Evolutionary conservation across 2,329 filamentous ascomycete genomes (phyloP).

Genomic region (Talaromyces marneffei): DNA sequence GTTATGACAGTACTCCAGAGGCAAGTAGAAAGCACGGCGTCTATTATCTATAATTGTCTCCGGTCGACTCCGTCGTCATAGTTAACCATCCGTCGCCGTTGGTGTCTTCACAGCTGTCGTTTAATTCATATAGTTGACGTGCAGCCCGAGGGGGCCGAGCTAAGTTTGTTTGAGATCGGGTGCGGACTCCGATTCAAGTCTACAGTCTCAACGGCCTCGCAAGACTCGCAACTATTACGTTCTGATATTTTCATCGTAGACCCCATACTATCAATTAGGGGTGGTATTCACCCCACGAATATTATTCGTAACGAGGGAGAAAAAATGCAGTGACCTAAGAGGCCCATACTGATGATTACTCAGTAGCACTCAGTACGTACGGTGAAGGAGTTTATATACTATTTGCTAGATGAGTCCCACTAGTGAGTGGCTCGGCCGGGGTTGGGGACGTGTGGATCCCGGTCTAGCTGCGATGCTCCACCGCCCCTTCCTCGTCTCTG

Average conservation of each 20-base stretch:
- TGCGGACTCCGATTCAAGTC: not conserved
- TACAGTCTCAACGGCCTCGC: not conserved
- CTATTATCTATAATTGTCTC: not conserved
- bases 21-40: not conserved
- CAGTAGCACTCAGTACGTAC: not conserved
- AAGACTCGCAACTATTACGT: not conserved
- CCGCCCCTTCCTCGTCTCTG: conserved; percentile 3
- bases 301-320: not conserved
- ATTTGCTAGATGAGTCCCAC: not conserved
- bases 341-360: conserved; percentile 2
- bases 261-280: not conserved
- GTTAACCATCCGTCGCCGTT: not conserved
- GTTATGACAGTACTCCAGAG: not conserved
- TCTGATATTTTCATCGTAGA: not conserved
- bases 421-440: not conserved
- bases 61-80: not conserved
- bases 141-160: not conserved
- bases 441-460: conserved; percentile 10
- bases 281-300: not conserved
- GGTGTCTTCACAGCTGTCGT: not conserved
- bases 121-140: not conserved
- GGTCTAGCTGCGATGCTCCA: not conserved
- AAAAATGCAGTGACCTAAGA: not conserved
- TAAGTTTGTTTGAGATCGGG: not conserved
- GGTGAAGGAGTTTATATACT: not conserved